phyloP scores from a whole-genome alignment of 2,329 filamentous ascomycete species.

The Coniochaeta prunicola region DNA sequence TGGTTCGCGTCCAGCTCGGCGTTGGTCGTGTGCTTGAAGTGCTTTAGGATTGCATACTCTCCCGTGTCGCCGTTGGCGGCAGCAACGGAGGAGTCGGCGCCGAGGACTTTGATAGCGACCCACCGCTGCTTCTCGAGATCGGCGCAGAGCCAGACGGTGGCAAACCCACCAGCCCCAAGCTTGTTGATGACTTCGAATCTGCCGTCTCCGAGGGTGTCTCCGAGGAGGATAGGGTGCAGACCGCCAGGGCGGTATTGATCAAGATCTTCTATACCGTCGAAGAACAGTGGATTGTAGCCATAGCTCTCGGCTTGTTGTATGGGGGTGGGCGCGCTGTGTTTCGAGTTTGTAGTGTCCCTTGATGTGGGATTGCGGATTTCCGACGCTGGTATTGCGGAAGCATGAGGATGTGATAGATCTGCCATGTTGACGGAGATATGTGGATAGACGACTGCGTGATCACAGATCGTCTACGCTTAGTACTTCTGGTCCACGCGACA shows the following conservation, averaged over 20 bases:
- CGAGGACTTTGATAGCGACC: conserved; percentile 3
- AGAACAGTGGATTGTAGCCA: neutral
- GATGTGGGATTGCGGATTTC: too few relatives aligned
- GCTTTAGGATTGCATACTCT: neutral
- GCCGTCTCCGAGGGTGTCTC: conserved; percentile 6
- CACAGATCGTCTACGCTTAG: too few relatives aligned
- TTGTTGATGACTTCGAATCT: conserved; percentile 30
- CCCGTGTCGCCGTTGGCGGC: neutral
- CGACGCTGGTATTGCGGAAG: too few relatives aligned
- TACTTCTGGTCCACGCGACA: too few relatives aligned
- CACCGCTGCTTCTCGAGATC: neutral
- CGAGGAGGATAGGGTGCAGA: neutral
- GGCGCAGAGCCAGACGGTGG: conserved; percentile 32
- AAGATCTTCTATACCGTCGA: neutral
- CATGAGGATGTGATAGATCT: too few relatives aligned
- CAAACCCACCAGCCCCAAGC: conserved; percentile 27
- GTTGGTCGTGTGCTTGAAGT: neutral
- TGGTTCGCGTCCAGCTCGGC: neutral
- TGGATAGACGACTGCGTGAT: too few relatives aligned
- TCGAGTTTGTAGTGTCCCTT: too few relatives aligned
- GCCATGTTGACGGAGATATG: too few relatives aligned
- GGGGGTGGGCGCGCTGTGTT: too few relatives aligned
- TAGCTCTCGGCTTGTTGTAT: neutral
- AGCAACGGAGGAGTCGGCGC: neutral
- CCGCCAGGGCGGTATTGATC: neutral